Evolutionary conservation across 345 rosid genomes (phyloP).

Genomic region (Eucalyptus pauciflora): DNA sequence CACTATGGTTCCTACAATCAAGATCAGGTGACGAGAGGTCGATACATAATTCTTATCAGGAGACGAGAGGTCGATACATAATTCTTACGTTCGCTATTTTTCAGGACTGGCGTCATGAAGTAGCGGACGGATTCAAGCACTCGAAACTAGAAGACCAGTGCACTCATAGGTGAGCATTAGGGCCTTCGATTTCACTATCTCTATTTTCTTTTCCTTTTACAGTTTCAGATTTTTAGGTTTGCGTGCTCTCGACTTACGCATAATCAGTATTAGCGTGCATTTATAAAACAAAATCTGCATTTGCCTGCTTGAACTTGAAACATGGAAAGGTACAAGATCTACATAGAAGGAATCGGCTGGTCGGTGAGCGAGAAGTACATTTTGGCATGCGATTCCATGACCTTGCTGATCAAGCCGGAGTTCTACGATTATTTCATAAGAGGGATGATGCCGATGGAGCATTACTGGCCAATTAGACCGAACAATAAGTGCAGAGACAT

Average conservation of each 20-base stretch:
- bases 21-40: background rate
- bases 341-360: slow-evolving; percentile 38
- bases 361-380: slow-evolving; percentile 43
- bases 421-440: slow-evolving; percentile 27
- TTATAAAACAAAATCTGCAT: background rate
- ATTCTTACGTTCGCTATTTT: slow-evolving; percentile 18
- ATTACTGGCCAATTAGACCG: slow-evolving; percentile 63
- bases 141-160: slow-evolving; percentile 44
- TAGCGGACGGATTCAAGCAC: slow-evolving; percentile 12
- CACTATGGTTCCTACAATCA: background rate
- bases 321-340: slow-evolving; percentile 30
- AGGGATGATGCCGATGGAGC: slow-evolving; percentile 42
- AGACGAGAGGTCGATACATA: background rate
- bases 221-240: background rate
- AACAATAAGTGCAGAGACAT: slow-evolving; percentile 58
- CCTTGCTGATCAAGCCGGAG: slow-evolving; percentile 17
- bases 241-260: too few species aligned
- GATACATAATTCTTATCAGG: background rate
- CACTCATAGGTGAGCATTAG: slow-evolving; percentile 36
- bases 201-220: background rate
- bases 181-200: background rate
- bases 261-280: background rate
- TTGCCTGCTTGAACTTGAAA: background rate
- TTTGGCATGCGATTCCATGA: slow-evolving; percentile 29
- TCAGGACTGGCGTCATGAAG: background rate